Conservation (phyloP, 495 filamentous ascomycete genomes). For the Rusavskia elegans region DNA sequence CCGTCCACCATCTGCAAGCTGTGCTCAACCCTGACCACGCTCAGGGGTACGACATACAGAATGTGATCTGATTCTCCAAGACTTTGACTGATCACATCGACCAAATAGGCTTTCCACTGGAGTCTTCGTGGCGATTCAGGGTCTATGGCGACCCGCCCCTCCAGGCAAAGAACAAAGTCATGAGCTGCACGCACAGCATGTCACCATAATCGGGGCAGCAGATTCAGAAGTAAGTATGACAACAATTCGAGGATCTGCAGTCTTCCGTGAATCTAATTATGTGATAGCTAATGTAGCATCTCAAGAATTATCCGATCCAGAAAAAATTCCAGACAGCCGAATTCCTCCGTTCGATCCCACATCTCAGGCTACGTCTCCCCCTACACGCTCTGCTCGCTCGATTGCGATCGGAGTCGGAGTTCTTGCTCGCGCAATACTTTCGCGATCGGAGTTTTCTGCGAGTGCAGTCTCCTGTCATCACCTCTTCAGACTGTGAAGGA, state of each 20-base stretch:
- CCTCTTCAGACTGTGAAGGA: slow-evolving; percentile 94
- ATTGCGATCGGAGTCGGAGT: slow-evolving; percentile 69
- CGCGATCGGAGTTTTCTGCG: slow-evolving; percentile 54
- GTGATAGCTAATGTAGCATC: slow-evolving; percentile 5
- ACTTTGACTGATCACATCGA: slow-evolving; percentile 3
- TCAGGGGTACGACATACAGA: slow-evolving; percentile 46
- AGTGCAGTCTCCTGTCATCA: slow-evolving; percentile 83
- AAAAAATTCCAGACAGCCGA: slow-evolving; percentile 87
- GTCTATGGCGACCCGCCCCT: slow-evolving; percentile 61
- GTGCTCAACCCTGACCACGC: slow-evolving; percentile 62
- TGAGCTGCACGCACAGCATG: slow-evolving; percentile 57
- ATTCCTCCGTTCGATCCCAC: slow-evolving; percentile 75
- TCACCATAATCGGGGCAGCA: slow-evolving; percentile 57
- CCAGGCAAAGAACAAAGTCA: slow-evolving; percentile 52
- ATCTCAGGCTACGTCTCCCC: slow-evolving; percentile 73
- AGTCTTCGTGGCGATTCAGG: slow-evolving; percentile 61
- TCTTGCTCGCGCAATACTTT: slow-evolving; percentile 58
- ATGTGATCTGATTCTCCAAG: slow-evolving; percentile 7
- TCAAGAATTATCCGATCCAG: slow-evolving; percentile 74
- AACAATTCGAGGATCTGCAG: neutral
- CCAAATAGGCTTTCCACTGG: slow-evolving; percentile 56
- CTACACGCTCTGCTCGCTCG: slow-evolving; percentile 66
- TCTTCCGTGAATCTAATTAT: neutral
- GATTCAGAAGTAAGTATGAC: slow-evolving; percentile 54
- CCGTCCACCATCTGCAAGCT: slow-evolving; percentile 61